A percentile compares a stretch with the other conserved stretches of the same genome.
Evolutionary conservation across 2,329 filamentous ascomycete species (phyloP).

Genomic region (Dothidotthia symphoricarpi): DNA sequence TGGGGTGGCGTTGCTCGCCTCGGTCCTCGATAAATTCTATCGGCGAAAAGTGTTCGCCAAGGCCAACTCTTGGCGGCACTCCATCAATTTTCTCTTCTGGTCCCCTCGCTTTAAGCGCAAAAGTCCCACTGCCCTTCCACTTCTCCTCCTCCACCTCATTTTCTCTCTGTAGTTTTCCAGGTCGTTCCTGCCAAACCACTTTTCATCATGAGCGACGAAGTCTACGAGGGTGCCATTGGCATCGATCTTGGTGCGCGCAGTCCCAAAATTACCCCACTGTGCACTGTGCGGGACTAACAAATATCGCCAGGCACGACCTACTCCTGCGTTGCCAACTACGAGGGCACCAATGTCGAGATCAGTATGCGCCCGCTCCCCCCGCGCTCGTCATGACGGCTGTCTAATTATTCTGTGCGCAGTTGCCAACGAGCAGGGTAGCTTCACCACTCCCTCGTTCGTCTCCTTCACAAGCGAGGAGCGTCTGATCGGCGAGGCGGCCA

Average conservation of each 20-base stretch:
- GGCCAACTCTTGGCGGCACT: constrained; percentile 1
- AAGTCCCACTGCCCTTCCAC: constrained; percentile 29
- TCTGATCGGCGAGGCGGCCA: constrained; percentile 98
- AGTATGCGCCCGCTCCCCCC: constrained; percentile 55
- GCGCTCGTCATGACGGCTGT: constrained; percentile 4
- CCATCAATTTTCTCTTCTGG: constrained; percentile 9
- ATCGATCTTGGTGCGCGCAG: constrained; percentile 85
- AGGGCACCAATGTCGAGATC: constrained; percentile 99
- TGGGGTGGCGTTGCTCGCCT: not conserved
- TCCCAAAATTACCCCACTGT: constrained; percentile 29
- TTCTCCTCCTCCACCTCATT: constrained; percentile 30
- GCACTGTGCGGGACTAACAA: constrained; percentile 29
- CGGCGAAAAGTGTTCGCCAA: not conserved
- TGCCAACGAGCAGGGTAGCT: constrained; percentile 99
- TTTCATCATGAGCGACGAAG: constrained; percentile 86
- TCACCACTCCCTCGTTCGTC: constrained; percentile 98
- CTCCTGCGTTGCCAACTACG: constrained; percentile 99
- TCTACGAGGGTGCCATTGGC: constrained; percentile 99
- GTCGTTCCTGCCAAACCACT: constrained; percentile 32
- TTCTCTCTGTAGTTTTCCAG: constrained; percentile 29
- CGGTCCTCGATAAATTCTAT: not conserved
- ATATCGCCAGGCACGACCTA: constrained; percentile 83
- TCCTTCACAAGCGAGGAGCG: constrained; percentile 99
- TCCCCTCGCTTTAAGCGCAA: constrained; percentile 18
- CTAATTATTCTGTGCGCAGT: constrained; percentile 51